Percentiles rank a stretch among this genome's conserved stretches.
phyloP scores from a whole-genome alignment of 1,284 basidiomycete genomes.

The Apiotrichum domesticum region DNA sequence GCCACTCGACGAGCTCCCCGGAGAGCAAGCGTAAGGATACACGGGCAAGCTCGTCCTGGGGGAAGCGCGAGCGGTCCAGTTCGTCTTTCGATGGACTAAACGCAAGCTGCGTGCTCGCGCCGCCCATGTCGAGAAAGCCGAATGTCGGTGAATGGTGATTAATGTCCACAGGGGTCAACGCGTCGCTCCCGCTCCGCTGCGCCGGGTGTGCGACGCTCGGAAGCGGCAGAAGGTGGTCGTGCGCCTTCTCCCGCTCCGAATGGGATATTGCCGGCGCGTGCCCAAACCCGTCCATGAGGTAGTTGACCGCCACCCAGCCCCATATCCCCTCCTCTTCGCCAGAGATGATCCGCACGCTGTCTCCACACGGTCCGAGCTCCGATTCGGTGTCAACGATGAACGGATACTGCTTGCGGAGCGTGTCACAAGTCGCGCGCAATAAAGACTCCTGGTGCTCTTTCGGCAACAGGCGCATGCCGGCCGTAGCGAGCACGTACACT shows the following conservation, averaged over 20 bases:
- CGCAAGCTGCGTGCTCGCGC: slow-evolving; percentile 96
- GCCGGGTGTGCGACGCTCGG: slow-evolving; percentile 34
- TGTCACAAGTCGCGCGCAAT: slow-evolving; percentile 68
- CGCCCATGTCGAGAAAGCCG: slow-evolving; percentile 98
- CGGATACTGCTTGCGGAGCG: slow-evolving; percentile 62
- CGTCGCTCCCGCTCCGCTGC: slow-evolving; percentile 15
- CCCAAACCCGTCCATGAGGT: slow-evolving; percentile 95
- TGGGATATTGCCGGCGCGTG: slow-evolving; percentile 39
- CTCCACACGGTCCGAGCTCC: slow-evolving; percentile 68
- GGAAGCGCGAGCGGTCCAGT: slow-evolving; percentile 48
- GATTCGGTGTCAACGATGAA: slow-evolving; percentile 50
- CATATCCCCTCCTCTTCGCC: slow-evolving; percentile 98
- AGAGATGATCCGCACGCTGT: slow-evolving; percentile 88
- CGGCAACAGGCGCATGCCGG: slow-evolving; percentile 88
- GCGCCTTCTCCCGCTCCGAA: not conserved
- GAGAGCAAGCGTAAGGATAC: slow-evolving; percentile 76
- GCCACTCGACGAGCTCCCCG: slow-evolving; percentile 80
- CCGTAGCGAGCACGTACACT: slow-evolving; percentile 89
- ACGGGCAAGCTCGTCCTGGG: slow-evolving; percentile 62
- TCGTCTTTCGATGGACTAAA: slow-evolving; percentile 64
- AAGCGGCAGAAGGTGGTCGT: slow-evolving; percentile 41
- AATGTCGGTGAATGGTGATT: slow-evolving; percentile 64
- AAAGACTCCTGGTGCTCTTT: slow-evolving; percentile 64
- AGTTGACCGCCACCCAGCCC: slow-evolving; percentile 99
- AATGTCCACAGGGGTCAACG: slow-evolving; percentile 42